Evolutionary conservation across 257 asterid genomes (phyloP), one percentile per base, ranked within the genome.

Genomic region (Primulina eburnea): DNA sequence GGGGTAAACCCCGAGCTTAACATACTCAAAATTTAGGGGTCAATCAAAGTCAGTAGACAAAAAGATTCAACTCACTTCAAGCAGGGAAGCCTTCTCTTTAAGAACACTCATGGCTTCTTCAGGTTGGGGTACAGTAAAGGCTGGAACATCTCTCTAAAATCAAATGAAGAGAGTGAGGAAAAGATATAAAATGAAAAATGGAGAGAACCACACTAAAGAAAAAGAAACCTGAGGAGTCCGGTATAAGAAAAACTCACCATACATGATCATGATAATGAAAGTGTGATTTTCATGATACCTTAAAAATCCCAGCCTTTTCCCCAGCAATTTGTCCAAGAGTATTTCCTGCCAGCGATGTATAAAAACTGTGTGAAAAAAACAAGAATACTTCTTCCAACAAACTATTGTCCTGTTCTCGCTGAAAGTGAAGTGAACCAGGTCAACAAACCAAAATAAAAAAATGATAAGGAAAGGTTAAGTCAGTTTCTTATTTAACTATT

Each of bases 281-380:
- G 30, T n/a, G 55, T 71, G 56, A 63, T 32, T 60, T 72, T 59
- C 30, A 56, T 18, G 65, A 74, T 73, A 90, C 98, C 98, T 92
- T 92, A 81, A 92, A 90, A 74, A 92, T 92, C 60, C 98, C 98
- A 73, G 97, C 96, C 83, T 92, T 90, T 82, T 92, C 97, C 72
- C 93, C 96, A 78, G 98, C 97, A 84, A 92, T 92, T 87, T 83
- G 83, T 79, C 98, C 97, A 26, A 92, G 93, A 55, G 98, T 90
- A 78, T 90, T 87, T 81, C 98, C 98, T 92, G 85, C 71, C 70
- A 76, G 74, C 47, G 77, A 67, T 43, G 38, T 40, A 69, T 65
- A 68, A 70, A 24, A 73, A 64, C 59, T 43, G 73, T 18, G 52
- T 72, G 47, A 68, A 70, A 69, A 71, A 34, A 60, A 50, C 26